A percentile compares a stretch with the other conserved stretches of the same genome.
Conservation (phyloP, 192 early-diverging fungal species). For the Gorgonomyces haynaldii region DNA sequence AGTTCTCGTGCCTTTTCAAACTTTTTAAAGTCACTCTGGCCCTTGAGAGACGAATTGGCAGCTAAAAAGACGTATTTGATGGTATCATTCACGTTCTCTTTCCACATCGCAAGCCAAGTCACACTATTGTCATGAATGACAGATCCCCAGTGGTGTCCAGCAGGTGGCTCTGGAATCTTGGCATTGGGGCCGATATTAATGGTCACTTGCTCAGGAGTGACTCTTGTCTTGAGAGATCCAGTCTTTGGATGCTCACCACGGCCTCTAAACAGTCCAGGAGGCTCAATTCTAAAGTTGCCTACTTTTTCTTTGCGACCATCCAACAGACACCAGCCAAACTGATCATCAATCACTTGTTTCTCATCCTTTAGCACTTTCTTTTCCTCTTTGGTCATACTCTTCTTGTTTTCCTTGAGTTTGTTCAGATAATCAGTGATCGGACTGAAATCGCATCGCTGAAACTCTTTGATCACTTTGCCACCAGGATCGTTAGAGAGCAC, state of each 20-base stretch:
- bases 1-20: constrained; percentile 89
- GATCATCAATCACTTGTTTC: constrained; percentile 56
- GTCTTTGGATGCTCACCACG: constrained; percentile 94
- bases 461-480: constrained; percentile 45
- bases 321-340: constrained; percentile 60
- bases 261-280: constrained; percentile 92
- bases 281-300: constrained; percentile 95
- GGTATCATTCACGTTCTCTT: constrained; percentile 90
- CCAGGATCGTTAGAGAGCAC: constrained; percentile 51
- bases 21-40: constrained; percentile 89
- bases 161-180: constrained; percentile 66
- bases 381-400: constrained; percentile 79
- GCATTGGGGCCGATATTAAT: constrained; percentile 77
- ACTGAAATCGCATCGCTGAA: constrained; percentile 80
- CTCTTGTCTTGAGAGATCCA: constrained; percentile 82
- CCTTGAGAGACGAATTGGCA: constrained; percentile 85
- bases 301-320: constrained; percentile 94
- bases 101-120: constrained; percentile 97
- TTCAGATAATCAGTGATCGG: constrained; percentile 72
- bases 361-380: constrained; percentile 63
- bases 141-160: constrained; percentile 78
- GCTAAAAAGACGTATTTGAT: constrained; percentile 94
- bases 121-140: constrained; percentile 84
- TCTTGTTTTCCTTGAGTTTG: constrained; percentile 63
- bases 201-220: constrained; percentile 84